Conservation (phyloP, 2,329 filamentous ascomycete genomes). For the Phialocephala sp. region DNA sequence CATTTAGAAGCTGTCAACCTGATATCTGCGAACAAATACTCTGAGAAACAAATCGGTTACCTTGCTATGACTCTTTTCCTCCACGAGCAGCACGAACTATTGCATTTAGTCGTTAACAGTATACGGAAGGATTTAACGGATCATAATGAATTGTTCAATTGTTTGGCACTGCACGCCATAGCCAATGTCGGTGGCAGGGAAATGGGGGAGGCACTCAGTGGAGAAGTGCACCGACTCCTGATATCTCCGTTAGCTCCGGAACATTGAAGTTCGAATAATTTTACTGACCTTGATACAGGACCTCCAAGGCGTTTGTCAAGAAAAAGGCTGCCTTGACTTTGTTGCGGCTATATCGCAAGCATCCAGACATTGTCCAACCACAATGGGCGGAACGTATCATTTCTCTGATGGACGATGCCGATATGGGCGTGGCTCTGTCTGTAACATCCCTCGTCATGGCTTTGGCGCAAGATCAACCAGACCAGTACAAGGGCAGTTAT, state of each 20-base stretch:
- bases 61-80: conserved; percentile 96
- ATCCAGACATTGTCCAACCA: conserved; percentile 89
- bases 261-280: conserved; percentile 4
- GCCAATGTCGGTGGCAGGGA: conserved; percentile 96
- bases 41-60: conserved; percentile 99
- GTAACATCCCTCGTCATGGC: conserved; percentile 96
- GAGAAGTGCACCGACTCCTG: conserved; percentile 88
- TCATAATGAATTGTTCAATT: conserved; percentile 97
- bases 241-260: conserved; percentile 81
- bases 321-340: conserved; percentile 97
- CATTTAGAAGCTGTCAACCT: conserved; percentile 98
- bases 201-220: conserved; percentile 93
- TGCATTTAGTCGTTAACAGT: conserved; percentile 97
- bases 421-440: conserved; percentile 92
- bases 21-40: conserved; percentile 96
- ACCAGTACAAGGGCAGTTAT: conserved; percentile 92
- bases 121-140: conserved; percentile 95
- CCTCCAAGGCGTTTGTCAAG: conserved; percentile 97
- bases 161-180: conserved; percentile 93
- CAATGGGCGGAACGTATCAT: conserved; percentile 99
- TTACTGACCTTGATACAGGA: conserved; percentile 49
- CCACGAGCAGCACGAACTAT: conserved; percentile 93
- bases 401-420: conserved; percentile 96
- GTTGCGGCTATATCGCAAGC: conserved; percentile 91
- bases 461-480: conserved; percentile 89